Percentiles rank a stretch among this genome's conserved stretches.
Conservation (phyloP, 805 yeast genomes). For the Phaffomyces thermotolerans region DNA sequence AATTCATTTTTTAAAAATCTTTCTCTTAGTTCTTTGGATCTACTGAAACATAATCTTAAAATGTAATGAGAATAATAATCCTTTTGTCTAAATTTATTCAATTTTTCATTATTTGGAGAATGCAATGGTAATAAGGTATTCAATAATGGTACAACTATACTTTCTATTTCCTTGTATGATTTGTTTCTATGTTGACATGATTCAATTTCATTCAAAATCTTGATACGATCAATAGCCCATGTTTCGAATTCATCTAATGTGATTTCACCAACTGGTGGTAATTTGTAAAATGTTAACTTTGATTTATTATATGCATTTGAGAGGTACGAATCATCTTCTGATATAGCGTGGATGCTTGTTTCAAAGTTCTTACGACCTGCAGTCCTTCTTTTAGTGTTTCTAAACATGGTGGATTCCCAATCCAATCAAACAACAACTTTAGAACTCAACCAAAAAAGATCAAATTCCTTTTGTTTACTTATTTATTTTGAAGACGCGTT, state of each 20-base stretch:
- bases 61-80: constrained; percentile 93
- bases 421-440: not conserved
- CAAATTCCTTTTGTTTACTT: no score
- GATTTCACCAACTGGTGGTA: constrained; percentile 79
- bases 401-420: constrained; percentile 40
- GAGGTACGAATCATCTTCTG: constrained; percentile 27
- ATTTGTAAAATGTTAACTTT: constrained; percentile 65
- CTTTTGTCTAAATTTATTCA: constrained; percentile 51
- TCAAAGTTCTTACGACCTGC: constrained; percentile 67
- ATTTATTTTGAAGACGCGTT: no score
- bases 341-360: constrained; percentile 22
- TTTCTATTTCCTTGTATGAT: constrained; percentile 56
- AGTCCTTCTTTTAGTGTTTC: constrained; percentile 67
- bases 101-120: constrained; percentile 27
- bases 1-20: constrained; percentile 77
- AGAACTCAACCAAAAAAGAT: no score
- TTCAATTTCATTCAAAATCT: constrained; percentile 79
- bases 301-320: constrained; percentile 39
- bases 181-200: constrained; percentile 61
- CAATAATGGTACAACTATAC: constrained; percentile 56
- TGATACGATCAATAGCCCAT: constrained; percentile 92
- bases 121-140: constrained; percentile 59
- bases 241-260: constrained; percentile 88
- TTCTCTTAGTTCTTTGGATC: constrained; percentile 73
- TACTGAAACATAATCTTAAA: constrained; percentile 81